A percentile compares a stretch with the other conserved stretches of the same genome.
phyloP scores from a whole-genome alignment of 2,329 filamentous ascomycete species.

The Rachicladosporium sp. region DNA sequence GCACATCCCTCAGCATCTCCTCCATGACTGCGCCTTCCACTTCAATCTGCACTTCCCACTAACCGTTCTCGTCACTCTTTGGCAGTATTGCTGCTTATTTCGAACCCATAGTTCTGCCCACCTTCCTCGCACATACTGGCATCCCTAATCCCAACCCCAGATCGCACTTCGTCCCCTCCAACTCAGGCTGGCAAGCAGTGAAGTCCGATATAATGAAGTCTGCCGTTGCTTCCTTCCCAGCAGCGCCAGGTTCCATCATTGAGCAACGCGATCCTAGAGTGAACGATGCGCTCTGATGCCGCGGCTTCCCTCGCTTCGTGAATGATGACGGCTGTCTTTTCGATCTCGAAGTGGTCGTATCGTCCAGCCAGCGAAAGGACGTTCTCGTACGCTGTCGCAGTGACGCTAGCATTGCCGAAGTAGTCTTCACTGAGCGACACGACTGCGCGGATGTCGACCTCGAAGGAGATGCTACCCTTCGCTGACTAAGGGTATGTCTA shows the following conservation, averaged over 20 bases:
- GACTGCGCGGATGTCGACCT: constrained; percentile 8
- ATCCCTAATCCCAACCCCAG: constrained; percentile 11
- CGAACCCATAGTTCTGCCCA: constrained; percentile 4
- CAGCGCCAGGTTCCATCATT: constrained; percentile 5
- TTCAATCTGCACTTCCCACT: constrained; percentile 14
- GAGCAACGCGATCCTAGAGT: constrained; percentile 10
- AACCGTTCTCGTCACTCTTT: constrained; percentile 4
- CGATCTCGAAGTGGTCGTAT: constrained; percentile 10
- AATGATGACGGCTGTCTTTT: constrained; percentile 1
- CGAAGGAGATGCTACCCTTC: constrained; percentile 1
- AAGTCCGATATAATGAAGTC: too few species aligned
- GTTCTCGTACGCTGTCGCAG: constrained; percentile 4
- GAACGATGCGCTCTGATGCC: constrained; percentile 6
- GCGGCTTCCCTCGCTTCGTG: constrained; percentile 2
- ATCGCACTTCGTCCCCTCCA: constrained; percentile 5
- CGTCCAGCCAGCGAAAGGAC: constrained; percentile 5
- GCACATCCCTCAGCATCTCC: constrained; percentile 8
- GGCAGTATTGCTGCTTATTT: constrained; percentile 11
- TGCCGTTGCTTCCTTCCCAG: too few species aligned
- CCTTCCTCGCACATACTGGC: constrained; percentile 10
- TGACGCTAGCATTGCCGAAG: constrained; percentile 8
- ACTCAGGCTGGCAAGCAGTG: constrained; percentile 1
- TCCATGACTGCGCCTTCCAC: constrained; percentile 9
- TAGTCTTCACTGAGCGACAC: constrained; percentile 5
- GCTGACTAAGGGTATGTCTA: too few species aligned